Evolutionary conservation across 2,329 filamentous ascomycete species (phyloP).

Genomic region (Trichoderma gracile): DNA sequence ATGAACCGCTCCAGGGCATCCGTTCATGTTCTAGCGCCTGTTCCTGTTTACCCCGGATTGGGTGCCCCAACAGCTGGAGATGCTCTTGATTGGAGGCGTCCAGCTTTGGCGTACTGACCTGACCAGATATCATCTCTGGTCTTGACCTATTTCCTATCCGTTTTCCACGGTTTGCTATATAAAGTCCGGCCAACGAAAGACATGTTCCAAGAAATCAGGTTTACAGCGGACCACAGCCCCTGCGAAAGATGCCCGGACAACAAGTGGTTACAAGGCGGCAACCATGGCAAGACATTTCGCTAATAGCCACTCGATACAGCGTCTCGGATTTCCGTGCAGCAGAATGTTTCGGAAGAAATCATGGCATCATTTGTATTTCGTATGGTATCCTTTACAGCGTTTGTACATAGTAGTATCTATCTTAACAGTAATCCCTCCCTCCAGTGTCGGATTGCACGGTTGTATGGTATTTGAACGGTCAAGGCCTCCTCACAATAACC

Average conservation of each 20-base stretch:
- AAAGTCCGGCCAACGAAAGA: too few relatives aligned
- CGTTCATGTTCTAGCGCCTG: neutral
- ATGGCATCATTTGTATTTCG: too few relatives aligned
- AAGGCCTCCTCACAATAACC: neutral
- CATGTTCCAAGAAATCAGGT: neutral
- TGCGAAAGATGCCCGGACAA: neutral
- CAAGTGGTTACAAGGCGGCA: neutral
- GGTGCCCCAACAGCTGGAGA: neutral
- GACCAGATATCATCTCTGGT: too few relatives aligned
- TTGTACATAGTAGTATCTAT: neutral
- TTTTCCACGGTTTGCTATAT: too few relatives aligned
- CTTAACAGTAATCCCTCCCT: neutral
- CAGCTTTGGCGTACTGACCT: neutral
- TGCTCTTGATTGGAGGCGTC: neutral
- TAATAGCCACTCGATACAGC: neutral
- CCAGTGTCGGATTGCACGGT: neutral
- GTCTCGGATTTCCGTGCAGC: neutral
- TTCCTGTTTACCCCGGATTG: conserved; percentile 16
- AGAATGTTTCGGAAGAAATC: neutral
- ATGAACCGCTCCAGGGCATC: neutral
- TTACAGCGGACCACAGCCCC: too few relatives aligned
- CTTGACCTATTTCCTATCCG: too few relatives aligned
- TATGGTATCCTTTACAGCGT: neutral
- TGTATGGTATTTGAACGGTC: neutral
- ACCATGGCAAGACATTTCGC: conserved; percentile 7